phyloP scores from a whole-genome alignment of 106 monocot species.

The Alisma plantagoaquatica region DNA sequence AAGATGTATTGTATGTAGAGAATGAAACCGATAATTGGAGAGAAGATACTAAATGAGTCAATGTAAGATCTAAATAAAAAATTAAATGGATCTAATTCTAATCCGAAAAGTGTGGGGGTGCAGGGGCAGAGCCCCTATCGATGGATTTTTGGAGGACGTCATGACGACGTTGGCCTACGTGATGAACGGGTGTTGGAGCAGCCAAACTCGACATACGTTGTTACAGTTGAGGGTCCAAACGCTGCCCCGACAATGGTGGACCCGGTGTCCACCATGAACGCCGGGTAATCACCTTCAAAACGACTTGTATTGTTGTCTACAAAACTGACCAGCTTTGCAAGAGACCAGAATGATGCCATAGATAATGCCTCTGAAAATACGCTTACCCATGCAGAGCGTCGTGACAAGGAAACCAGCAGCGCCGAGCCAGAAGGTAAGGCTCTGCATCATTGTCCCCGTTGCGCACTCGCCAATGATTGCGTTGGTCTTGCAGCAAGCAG shows the following conservation, averaged over 20 bases:
- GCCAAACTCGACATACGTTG: conserved; percentile 73
- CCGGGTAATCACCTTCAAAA: conserved; percentile 63
- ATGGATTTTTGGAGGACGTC: too few species aligned
- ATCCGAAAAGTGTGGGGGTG: too few species aligned
- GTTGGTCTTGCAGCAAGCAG: conserved; percentile 27
- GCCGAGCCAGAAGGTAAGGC: conserved; percentile 78
- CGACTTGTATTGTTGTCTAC: conserved; percentile 21
- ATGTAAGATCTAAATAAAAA: too few species aligned
- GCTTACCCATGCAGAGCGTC: conserved; percentile 18
- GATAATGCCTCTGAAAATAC: conserved; percentile 52
- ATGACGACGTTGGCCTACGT: too few species aligned
- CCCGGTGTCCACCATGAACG: conserved; percentile 49
- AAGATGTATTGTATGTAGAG: too few species aligned
- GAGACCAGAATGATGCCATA: conserved; percentile 62
- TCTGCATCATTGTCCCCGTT: conserved; percentile 20
- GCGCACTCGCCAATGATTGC: conserved; percentile 33
- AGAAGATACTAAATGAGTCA: too few species aligned
- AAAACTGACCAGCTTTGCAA: conserved; percentile 67
- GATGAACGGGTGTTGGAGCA: too few species aligned
- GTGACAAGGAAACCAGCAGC: conserved; percentile 44
- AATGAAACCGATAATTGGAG: too few species aligned
- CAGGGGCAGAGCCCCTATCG: too few species aligned
- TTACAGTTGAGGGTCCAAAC: conserved; percentile 54
- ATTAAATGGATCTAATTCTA: too few species aligned
- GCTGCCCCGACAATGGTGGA: conserved; percentile 34